Evolutionary conservation across 495 filamentous ascomycete genomes (phyloP).

Genomic region (Penicillium steckii): DNA sequence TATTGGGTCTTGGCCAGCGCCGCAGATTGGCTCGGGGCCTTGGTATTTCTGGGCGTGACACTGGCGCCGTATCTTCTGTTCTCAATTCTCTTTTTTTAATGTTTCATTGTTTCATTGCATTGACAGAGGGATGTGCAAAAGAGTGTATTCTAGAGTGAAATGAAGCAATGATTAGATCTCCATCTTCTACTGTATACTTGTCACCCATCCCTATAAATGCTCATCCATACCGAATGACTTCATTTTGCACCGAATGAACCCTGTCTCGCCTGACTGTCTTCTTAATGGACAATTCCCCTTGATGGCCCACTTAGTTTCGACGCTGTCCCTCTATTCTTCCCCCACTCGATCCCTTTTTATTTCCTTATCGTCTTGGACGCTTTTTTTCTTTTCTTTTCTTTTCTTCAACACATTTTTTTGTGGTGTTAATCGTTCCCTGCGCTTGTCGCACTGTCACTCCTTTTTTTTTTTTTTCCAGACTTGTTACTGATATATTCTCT

Average conservation of each 20-base stretch:
- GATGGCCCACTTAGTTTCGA: too few relatives aligned
- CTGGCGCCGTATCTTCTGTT: constrained; percentile 11
- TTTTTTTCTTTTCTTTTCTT: background rate
- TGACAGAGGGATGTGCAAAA: constrained; percentile 9
- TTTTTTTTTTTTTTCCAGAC: background rate
- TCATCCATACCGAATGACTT: background rate
- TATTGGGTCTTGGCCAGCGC: constrained; percentile 24
- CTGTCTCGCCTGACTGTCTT: too few relatives aligned
- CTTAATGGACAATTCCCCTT: too few relatives aligned
- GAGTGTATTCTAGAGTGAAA: constrained; percentile 20
- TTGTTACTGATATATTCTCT: too few relatives aligned
- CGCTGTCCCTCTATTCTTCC: background rate
- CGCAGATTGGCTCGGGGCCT: constrained; percentile 17
- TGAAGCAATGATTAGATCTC: constrained; percentile 10
- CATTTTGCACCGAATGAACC: background rate
- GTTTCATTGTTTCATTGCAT: constrained; percentile 1
- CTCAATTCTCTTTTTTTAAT: constrained; percentile 3
- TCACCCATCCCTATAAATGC: too few relatives aligned
- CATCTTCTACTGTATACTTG: background rate
- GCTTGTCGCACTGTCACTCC: background rate
- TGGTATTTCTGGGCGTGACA: constrained; percentile 41
- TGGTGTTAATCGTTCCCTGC: too few relatives aligned
- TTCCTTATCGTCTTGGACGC: background rate
- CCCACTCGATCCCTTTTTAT: constrained; percentile 1
- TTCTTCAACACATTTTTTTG: background rate